These are phyloP conservation scores for Wickerhamomyces canadensis DNA, from an alignment of 805 yeast genomes.

Conservation along the genomic window DNA sequence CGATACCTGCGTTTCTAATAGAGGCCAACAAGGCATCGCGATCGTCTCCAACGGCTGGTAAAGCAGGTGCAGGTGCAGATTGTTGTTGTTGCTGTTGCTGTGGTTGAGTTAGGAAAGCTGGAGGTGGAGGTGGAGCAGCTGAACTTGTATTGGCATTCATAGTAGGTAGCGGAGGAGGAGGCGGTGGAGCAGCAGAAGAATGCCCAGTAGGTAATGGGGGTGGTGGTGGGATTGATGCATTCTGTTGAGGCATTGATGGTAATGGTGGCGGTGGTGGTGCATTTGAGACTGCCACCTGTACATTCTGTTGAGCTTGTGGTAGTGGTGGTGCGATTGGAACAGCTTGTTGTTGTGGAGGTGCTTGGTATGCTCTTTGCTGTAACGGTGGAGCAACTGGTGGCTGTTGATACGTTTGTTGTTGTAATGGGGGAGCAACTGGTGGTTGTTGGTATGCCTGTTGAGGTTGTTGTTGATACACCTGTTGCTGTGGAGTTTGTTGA, in stretches of 20 bases:
- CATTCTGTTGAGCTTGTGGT: neutral
- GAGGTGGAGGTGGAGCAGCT: conserved; percentile 30
- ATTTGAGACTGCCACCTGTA: no score
- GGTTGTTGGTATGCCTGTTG: neutral
- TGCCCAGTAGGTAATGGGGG: conserved; percentile 17
- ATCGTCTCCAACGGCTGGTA: conserved; percentile 40
- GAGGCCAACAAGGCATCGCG: conserved; percentile 85
- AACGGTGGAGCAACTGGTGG: neutral
- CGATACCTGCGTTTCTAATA: conserved; percentile 71
- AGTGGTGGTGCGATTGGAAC: conserved; percentile 3
- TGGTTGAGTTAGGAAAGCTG: no score
- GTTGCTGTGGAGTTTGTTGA: neutral
- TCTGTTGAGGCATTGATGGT: conserved; percentile 4
- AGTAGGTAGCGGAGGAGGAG: conserved; percentile 26
- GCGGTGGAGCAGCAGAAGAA: conserved; percentile 23
- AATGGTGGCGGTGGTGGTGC: conserved; percentile 11
- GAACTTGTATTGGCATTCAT: conserved; percentile 13
- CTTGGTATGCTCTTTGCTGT: neutral
- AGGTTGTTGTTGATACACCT: neutral
- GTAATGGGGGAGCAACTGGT: conserved; percentile 11
- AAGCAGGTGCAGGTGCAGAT: conserved; percentile 26
- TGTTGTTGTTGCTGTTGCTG: conserved; percentile 25
- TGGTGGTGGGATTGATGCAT: conserved; percentile 8
- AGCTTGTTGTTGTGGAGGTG: neutral
- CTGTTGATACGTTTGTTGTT: conserved; percentile 2